Evolutionary conservation across 2,329 filamentous ascomycete species (phyloP).

Genomic region (Tolypocladium guangdongense): DNA sequence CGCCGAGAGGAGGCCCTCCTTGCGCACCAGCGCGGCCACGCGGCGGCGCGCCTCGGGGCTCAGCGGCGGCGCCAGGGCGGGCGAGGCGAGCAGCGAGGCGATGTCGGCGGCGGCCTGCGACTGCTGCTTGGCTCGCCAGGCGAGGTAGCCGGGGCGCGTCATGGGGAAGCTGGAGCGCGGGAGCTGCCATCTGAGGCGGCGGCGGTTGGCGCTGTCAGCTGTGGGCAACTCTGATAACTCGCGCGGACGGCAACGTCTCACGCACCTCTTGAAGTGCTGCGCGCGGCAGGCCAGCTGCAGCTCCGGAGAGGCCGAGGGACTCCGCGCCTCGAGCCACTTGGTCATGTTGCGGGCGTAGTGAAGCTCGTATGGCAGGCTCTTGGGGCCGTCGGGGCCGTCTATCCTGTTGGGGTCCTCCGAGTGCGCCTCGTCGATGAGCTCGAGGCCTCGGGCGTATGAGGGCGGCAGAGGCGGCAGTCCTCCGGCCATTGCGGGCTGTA

Average conservation of each 20-base stretch:
- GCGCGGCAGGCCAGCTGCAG: slow-evolving; percentile 70
- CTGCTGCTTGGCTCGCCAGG: slow-evolving; percentile 68
- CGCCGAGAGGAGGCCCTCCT: slow-evolving; percentile 49
- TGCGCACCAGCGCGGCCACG: slow-evolving; percentile 63
- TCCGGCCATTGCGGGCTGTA: neutral
- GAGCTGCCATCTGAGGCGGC: slow-evolving; percentile 56
- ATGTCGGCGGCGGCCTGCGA: slow-evolving; percentile 46
- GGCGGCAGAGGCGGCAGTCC: slow-evolving; percentile 21
- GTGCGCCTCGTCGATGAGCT: slow-evolving; percentile 59
- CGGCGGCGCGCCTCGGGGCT: slow-evolving; percentile 42
- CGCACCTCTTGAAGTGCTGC: slow-evolving; percentile 65
- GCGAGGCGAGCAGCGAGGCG: slow-evolving; percentile 40
- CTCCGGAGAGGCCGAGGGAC: slow-evolving; percentile 50
- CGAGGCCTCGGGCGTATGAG: slow-evolving; percentile 42
- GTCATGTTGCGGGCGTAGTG: slow-evolving; percentile 77
- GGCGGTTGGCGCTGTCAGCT: too few species aligned
- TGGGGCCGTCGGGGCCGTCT: slow-evolving; percentile 29
- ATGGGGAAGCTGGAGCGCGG: slow-evolving; percentile 62
- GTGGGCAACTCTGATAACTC: neutral
- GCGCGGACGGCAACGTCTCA: neutral
- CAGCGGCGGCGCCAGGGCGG: slow-evolving; percentile 25
- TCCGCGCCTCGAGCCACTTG: slow-evolving; percentile 52
- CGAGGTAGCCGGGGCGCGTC: slow-evolving; percentile 65
- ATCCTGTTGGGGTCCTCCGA: slow-evolving; percentile 23
- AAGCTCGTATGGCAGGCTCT: slow-evolving; percentile 59